Evolutionary conservation across 192 early-diverging fungal genomes (phyloP).

Genomic region (Pecoramyces ruminantium): DNA sequence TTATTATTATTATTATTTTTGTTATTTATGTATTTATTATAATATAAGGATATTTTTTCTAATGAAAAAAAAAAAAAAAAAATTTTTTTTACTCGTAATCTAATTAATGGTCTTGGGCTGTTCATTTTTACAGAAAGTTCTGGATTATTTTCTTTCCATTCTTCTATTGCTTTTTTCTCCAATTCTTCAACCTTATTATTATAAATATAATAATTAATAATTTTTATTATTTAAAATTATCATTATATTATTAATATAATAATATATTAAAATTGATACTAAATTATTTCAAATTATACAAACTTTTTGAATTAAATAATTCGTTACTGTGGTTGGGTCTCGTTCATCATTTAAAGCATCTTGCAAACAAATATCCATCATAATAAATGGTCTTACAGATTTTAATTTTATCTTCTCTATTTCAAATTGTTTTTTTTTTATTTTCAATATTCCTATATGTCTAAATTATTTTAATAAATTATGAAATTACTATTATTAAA

Average conservation of each 20-base stretch:
- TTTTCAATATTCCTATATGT: conserved; percentile 36
- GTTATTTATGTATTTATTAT: too few relatives aligned
- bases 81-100: conserved; percentile 24
- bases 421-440: conserved; percentile 47
- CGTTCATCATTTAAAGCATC: conserved; percentile 22
- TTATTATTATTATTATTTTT: too few relatives aligned
- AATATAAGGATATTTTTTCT: too few relatives aligned
- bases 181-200: conserved; percentile 29
- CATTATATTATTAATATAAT: too few relatives aligned
- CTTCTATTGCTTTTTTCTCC: conserved; percentile 40
- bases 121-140: conserved; percentile 5
- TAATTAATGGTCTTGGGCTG: conserved; percentile 53
- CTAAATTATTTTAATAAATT: too few relatives aligned
- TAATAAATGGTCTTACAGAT: conserved; percentile 76
- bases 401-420: conserved; percentile 56
- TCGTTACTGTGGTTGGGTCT: conserved; percentile 30
- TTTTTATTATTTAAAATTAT: not conserved
- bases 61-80: not conserved
- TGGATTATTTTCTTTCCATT: conserved; percentile 29
- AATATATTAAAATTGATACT: too few relatives aligned
- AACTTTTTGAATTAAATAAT: conserved; percentile 36
- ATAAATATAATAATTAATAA: not conserved
- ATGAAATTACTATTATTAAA: too few relatives aligned
- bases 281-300: too few relatives aligned
- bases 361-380: conserved; percentile 46